Evolutionary conservation across 257 asterid species (phyloP).

Genomic region (Primulina huaijiensis): DNA sequence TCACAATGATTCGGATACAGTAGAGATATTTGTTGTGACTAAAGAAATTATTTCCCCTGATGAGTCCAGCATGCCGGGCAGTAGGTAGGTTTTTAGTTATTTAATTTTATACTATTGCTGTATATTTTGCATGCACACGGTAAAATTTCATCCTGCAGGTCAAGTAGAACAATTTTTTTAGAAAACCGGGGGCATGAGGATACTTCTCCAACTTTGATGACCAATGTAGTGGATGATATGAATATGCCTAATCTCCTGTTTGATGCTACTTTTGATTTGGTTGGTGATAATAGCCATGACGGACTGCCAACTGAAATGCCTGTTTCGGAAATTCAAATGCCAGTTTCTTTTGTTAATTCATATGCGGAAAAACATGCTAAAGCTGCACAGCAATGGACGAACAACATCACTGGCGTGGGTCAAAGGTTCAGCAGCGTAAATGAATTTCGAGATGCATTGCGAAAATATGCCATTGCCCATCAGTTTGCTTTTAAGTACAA

Average conservation of each 20-base stretch:
- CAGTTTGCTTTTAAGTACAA: slow-evolving; percentile 94
- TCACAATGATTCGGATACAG: slow-evolving; percentile 60
- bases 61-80: slow-evolving; percentile 80
- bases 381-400: slow-evolving; percentile 87
- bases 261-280: slow-evolving; percentile 67
- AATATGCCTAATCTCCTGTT: slow-evolving; percentile 53
- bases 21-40: slow-evolving; percentile 68
- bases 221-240: slow-evolving; percentile 59
- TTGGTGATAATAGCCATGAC: slow-evolving; percentile 61
- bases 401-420: slow-evolving; percentile 90
- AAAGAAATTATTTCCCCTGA: slow-evolving; percentile 75
- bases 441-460: slow-evolving; percentile 92
- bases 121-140: slow-evolving; percentile 29
- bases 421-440: slow-evolving; percentile 92
- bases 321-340: slow-evolving; percentile 38
- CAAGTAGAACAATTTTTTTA: slow-evolving; percentile 85
- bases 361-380: slow-evolving; percentile 67
- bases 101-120: slow-evolving; percentile 23
- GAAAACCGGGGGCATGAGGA: slow-evolving; percentile 61
- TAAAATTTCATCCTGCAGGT: slow-evolving; percentile 54
- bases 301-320: slow-evolving; percentile 49
- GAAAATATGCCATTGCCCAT: slow-evolving; percentile 87
- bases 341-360: slow-evolving; percentile 42
- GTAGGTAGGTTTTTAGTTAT: slow-evolving; percentile 64
- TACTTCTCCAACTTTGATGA: slow-evolving; percentile 52